Percentiles rank a stretch among this genome's conserved stretches.
phyloP scores from a whole-genome alignment of 495 filamentous ascomycete genomes.

The Tetracladium marchalianum region DNA sequence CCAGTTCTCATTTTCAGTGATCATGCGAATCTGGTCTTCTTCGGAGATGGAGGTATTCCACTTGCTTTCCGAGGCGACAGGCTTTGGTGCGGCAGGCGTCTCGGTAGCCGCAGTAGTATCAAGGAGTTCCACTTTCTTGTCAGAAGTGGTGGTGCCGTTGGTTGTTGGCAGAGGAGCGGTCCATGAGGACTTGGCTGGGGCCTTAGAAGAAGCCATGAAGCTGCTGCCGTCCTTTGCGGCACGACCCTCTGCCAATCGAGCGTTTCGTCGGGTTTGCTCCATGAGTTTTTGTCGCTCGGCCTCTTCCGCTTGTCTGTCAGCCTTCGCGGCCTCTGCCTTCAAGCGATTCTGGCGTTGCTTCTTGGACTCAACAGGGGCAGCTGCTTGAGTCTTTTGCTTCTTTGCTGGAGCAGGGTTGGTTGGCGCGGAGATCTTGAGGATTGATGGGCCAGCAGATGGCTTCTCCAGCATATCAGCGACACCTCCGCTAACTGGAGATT shows the following conservation, averaged over 20 bases:
- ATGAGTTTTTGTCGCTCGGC: conserved; percentile 56
- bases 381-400: conserved; percentile 47
- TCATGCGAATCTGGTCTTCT: conserved; percentile 73
- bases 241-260: conserved; percentile 69
- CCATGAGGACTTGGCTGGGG: conserved; percentile 51
- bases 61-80: conserved; percentile 7
- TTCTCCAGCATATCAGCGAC: conserved; percentile 86
- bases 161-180: conserved; percentile 17
- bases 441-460: conserved; percentile 53
- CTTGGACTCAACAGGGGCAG: conserved; percentile 61
- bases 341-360: conserved; percentile 81
- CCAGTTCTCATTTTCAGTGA: conserved; percentile 62
- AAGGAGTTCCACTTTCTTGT: conserved; percentile 43
- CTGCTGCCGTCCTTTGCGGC: conserved; percentile 60
- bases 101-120: conserved; percentile 45
- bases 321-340: conserved; percentile 69
- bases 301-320: conserved; percentile 62
- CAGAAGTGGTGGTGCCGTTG: conserved; percentile 13
- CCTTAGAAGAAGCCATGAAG: conserved; percentile 36
- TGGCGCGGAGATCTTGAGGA: conserved; percentile 62
- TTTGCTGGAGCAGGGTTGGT: conserved; percentile 50
- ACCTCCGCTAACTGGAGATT: conserved; percentile 34
- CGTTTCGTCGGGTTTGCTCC: conserved; percentile 72
- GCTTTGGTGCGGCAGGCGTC: conserved; percentile 21
- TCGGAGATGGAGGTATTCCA: conserved; percentile 48